Evolutionary conservation across 495 filamentous ascomycete genomes (phyloP).

Genomic region (Haplographium delicatum): DNA sequence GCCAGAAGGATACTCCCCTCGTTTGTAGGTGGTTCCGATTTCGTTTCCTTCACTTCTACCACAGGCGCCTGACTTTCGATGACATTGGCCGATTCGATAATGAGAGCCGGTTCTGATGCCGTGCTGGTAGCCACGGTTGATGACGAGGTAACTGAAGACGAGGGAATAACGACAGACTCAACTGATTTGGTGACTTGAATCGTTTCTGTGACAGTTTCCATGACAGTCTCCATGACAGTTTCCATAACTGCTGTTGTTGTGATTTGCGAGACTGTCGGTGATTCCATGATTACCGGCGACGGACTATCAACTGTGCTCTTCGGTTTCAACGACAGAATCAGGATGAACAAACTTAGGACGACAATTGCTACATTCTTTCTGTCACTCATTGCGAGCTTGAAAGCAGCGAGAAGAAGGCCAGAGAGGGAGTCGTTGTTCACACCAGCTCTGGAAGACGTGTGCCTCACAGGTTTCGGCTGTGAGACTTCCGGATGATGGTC

Average conservation of each 20-base stretch:
- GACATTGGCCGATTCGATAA: too few relatives aligned
- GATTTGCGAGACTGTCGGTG: background rate
- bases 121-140: too few relatives aligned
- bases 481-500: background rate
- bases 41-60: too few relatives aligned
- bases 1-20: too few relatives aligned
- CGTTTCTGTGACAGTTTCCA: background rate
- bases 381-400: conserved; percentile 62
- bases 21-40: too few relatives aligned
- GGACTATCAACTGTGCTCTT: background rate
- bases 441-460: conserved; percentile 10
- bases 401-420: conserved; percentile 62
- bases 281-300: background rate
- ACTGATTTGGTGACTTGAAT: conserved; percentile 41
- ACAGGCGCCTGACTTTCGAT: too few relatives aligned
- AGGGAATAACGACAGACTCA: background rate
- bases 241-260: conserved; percentile 10
- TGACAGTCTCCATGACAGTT: conserved; percentile 8
- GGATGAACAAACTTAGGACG: conserved; percentile 53
- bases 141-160: too few relatives aligned
- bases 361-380: conserved; percentile 65
- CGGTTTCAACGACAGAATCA: conserved; percentile 39
- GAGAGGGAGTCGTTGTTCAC: conserved; percentile 40
- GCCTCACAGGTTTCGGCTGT: conserved; percentile 21
- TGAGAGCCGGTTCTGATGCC: too few relatives aligned